phyloP scores from a whole-genome alignment of 352 stramenopile species.

The Discostella stelligera region DNA sequence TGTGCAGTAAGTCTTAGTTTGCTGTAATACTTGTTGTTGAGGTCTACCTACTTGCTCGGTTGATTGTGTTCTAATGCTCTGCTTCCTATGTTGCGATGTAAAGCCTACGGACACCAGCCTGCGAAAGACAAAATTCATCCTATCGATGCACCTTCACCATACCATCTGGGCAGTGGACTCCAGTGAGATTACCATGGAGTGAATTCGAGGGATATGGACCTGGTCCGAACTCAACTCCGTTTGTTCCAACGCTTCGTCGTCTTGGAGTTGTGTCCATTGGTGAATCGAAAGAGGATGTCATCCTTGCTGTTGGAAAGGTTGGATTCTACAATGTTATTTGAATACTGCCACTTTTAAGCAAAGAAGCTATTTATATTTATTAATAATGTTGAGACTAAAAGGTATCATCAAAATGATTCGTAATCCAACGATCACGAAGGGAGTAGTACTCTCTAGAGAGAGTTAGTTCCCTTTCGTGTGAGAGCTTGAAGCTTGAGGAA shows the following conservation, averaged over 20 bases:
- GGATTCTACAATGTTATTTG: slow-evolving; percentile 56
- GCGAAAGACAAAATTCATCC: slow-evolving; percentile 55
- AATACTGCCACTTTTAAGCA: too few species aligned
- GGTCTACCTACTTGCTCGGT: neutral
- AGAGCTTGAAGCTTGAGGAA: too few species aligned
- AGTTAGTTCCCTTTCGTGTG: too few species aligned
- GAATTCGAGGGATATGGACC: slow-evolving; percentile 59
- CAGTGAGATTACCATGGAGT: slow-evolving; percentile 56
- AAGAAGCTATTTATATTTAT: too few species aligned
- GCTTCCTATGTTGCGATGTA: slow-evolving; percentile 5
- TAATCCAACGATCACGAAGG: too few species aligned
- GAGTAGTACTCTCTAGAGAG: too few species aligned
- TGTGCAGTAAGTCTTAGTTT: slow-evolving; percentile 59
- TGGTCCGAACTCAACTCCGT: slow-evolving; percentile 46
- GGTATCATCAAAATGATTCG: too few species aligned
- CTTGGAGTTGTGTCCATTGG: slow-evolving; percentile 69
- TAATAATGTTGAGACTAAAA: too few species aligned
- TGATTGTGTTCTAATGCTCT: neutral
- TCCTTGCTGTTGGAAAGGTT: slow-evolving; percentile 52
- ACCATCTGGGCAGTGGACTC: slow-evolving; percentile 44
- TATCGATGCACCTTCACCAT: slow-evolving; percentile 58
- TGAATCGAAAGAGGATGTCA: slow-evolving; percentile 50
- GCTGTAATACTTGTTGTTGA: neutral
- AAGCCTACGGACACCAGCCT: slow-evolving; percentile 60
- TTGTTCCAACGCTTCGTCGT: slow-evolving; percentile 52